phyloP scores from a whole-genome alignment of 2,329 filamentous ascomycete genomes.

The Diaporthe humulicola region DNA sequence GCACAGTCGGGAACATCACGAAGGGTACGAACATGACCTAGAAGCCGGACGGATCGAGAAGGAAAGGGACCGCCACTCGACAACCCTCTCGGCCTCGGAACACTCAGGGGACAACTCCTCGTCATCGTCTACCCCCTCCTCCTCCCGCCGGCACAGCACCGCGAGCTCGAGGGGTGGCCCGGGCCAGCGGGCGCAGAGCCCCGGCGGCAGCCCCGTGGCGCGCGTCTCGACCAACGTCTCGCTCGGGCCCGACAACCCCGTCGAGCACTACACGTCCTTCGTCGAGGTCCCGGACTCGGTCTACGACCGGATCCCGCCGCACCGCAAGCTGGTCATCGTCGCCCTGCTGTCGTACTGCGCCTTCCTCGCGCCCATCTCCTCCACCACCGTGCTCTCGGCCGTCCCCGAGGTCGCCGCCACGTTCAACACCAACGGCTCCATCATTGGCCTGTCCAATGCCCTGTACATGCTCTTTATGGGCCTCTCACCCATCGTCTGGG shows the following conservation, averaged over 20 bases:
- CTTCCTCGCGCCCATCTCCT: conserved; percentile 79
- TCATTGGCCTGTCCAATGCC: conserved; percentile 78
- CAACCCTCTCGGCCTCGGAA: conserved; percentile 14
- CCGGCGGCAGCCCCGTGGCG: conserved; percentile 26
- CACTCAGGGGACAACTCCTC: conserved; percentile 2
- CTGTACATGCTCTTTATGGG: conserved; percentile 81
- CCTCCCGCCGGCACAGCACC: conserved; percentile 22
- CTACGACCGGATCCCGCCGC: conserved; percentile 74
- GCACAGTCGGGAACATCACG: conserved; percentile 3
- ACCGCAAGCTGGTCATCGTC: conserved; percentile 77
- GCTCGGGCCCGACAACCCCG: conserved; percentile 45
- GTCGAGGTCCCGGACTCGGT: conserved; percentile 63
- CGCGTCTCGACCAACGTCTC: conserved; percentile 43
- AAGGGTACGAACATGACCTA: neutral
- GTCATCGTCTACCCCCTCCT: neutral
- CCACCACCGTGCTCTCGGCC: conserved; percentile 74
- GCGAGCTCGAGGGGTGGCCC: neutral
- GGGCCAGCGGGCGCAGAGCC: neutral
- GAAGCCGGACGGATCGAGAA: conserved; percentile 22
- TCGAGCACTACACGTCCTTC: conserved; percentile 48
- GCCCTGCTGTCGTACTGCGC: conserved; percentile 79
- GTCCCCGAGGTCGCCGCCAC: conserved; percentile 74
- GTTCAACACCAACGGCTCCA: conserved; percentile 69
- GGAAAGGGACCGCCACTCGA: conserved; percentile 23
- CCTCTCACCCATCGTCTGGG: conserved; percentile 74